phyloP scores from a whole-genome alignment of 176 grass and related monocot genomes.

The Ensete glaucum region DNA sequence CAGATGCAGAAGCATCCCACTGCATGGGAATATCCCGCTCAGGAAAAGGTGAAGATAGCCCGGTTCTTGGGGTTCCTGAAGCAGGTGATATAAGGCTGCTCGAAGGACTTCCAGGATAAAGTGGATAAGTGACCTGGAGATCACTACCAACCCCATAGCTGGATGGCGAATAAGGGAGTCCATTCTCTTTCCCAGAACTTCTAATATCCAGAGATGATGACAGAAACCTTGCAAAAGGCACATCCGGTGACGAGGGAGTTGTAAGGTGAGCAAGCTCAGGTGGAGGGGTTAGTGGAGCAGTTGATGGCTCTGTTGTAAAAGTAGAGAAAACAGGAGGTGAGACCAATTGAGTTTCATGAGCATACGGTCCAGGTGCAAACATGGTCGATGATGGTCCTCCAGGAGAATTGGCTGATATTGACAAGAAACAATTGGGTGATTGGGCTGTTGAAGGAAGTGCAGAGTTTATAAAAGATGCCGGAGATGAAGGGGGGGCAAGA shows the following conservation, averaged over 20 bases:
- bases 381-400: constrained; percentile 34
- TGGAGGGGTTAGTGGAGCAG: constrained; percentile 60
- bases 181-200: constrained; percentile 3
- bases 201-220: constrained; percentile 14
- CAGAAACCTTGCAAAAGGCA: constrained; percentile 60
- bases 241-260: constrained; percentile 65
- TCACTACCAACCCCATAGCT: neutral
- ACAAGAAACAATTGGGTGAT: constrained; percentile 10
- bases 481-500: constrained; percentile 5
- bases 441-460: constrained; percentile 2
- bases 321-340: constrained; percentile 62
- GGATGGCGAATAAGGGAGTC: constrained; percentile 5
- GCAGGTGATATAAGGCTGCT: constrained; percentile 11
- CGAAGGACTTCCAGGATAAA: constrained; percentile 15
- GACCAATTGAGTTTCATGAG: constrained; percentile 50
- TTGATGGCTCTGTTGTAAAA: constrained; percentile 47
- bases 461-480: constrained; percentile 9
- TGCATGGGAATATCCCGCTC: neutral
- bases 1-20: constrained; percentile 36
- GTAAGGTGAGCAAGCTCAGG: constrained; percentile 32
- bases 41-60: neutral
- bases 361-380: constrained; percentile 61
- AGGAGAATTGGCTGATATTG: constrained; percentile 35
- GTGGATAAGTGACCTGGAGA: neutral
- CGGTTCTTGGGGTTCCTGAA: constrained; percentile 2